Evolutionary conservation across 768 basidiomycete genomes (phyloP), one percentile per base, ranked within the genome.

Genomic region (Porphyrellus cyaneotinctus): DNA sequence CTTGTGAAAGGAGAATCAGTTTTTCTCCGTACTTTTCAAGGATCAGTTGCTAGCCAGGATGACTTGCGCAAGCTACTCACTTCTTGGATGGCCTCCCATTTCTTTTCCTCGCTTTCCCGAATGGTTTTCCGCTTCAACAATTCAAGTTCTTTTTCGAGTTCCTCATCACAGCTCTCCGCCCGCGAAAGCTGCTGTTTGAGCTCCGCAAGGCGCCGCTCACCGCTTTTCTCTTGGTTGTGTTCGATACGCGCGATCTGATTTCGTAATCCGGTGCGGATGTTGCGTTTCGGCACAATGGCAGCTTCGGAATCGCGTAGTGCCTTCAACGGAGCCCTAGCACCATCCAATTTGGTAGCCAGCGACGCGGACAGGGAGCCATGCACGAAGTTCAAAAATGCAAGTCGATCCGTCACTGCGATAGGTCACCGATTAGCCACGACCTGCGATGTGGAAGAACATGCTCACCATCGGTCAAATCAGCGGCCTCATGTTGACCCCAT

Each of bases 81-180:
- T 81, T 93, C 91, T 64, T 82, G 78, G 46, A 91, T 70, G 12
- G 91, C 91, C 38, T 85, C 81, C 89, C 91, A 93, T 59, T 89
- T 91, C 37, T 75, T 65, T 42, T 75, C 72, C 64, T 92, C 91
- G 65, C 87, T 88, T 61, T 91, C 88, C 46, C 77, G 74, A 47
- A 91, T 60, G 1, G 82, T 88, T 65, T 88, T 90, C 41, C 91
- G 78, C 72, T 88, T 87, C 66, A 91, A 56, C 33, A 90, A 65
- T 49, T 83, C 80, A 2, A 88, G 69, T 54, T 91, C 87, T 51
- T 75, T 82, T 72, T 93, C 91, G n/a, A 75, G 69, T 0, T 74
- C 71, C 50, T 78, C 76, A 56, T 90, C 87, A 12, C 85, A 84
- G 18, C 65, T 65, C 67, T 87, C 83, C 1, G 80, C 79, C 61